phyloP scores from a whole-genome alignment of 148 eudicot species.

The Suaeda aralocaspica region DNA sequence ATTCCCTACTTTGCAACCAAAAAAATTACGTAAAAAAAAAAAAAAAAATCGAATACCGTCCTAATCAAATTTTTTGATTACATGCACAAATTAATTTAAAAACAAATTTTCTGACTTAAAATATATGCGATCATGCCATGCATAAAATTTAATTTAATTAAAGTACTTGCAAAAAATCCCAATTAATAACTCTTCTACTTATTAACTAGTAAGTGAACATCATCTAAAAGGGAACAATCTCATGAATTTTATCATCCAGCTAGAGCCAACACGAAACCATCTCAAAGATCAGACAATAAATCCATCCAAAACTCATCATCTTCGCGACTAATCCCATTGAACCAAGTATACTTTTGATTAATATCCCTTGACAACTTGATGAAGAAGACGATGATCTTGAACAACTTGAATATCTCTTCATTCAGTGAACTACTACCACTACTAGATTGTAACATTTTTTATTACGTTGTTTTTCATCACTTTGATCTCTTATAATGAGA shows the following conservation, averaged over 20 bases:
- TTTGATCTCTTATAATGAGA: neutral
- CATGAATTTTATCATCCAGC: slow-evolving; percentile 26
- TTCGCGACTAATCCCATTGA: neutral
- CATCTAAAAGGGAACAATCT: slow-evolving; percentile 27
- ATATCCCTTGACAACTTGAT: neutral
- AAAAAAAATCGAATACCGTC: too few species aligned
- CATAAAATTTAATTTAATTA: too few species aligned
- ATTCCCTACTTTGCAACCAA: too few species aligned
- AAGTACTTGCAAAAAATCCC: too few species aligned
- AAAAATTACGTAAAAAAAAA: too few species aligned
- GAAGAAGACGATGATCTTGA: too few species aligned
- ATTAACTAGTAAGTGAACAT: neutral
- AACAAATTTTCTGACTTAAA: too few species aligned
- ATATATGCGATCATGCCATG: too few species aligned
- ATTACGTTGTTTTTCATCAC: neutral
- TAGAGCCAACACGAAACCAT: slow-evolving; percentile 9
- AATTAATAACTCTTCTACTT: neutral
- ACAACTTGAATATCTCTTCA: slow-evolving; percentile 11
- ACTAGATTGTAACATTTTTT: neutral
- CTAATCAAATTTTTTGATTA: too few species aligned
- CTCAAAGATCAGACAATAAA: slow-evolving; percentile 22
- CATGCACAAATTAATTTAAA: too few species aligned
- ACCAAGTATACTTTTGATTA: neutral
- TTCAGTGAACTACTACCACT: too few species aligned
- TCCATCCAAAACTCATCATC: slow-evolving; percentile 31